Evolutionary conservation across 1,284 basidiomycete species (phyloP).

Genomic region (Tremellales sp.): DNA sequence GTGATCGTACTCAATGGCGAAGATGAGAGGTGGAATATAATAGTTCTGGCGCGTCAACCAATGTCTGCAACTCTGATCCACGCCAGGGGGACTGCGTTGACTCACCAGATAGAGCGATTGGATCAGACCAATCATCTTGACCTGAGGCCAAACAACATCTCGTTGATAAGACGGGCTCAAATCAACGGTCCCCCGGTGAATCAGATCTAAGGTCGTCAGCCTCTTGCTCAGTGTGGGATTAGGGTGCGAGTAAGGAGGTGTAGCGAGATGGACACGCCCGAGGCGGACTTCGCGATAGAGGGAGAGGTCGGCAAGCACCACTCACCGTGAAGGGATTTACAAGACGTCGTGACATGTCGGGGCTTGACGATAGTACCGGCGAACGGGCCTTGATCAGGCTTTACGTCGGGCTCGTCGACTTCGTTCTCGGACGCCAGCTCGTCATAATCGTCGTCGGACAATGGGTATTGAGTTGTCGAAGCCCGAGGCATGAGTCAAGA

Average conservation of each 20-base stretch:
- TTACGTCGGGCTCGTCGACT: conserved; percentile 19
- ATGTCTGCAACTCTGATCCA: background rate
- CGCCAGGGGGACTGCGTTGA: background rate
- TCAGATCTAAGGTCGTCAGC: conserved; percentile 22
- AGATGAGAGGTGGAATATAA: conserved; percentile 44
- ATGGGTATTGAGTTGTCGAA: conserved; percentile 2
- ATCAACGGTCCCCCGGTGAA: conserved; percentile 32
- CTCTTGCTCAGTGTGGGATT: background rate
- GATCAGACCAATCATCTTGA: conserved; percentile 29
- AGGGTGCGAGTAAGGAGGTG: background rate
- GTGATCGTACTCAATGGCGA: conserved; percentile 21
- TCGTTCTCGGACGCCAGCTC: conserved; percentile 25
- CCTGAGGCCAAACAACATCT: conserved; percentile 41
- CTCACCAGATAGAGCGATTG: conserved; percentile 37
- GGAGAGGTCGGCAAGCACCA: background rate
- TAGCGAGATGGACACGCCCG: background rate
- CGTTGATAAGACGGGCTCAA: conserved; percentile 42
- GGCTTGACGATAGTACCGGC: conserved; percentile 15
- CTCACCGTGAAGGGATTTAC: conserved; percentile 31
- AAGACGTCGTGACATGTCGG: conserved; percentile 19
- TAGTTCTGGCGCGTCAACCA: conserved; percentile 33
- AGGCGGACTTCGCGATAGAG: background rate
- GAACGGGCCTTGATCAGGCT: conserved; percentile 10
- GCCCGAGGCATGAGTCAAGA: background rate
- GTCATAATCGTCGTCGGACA: conserved; percentile 28